Base-by-base conservation (phyloP, 2,329 filamentous ascomycete genomes). In the Decorospora gaudefroyi region DNA sequence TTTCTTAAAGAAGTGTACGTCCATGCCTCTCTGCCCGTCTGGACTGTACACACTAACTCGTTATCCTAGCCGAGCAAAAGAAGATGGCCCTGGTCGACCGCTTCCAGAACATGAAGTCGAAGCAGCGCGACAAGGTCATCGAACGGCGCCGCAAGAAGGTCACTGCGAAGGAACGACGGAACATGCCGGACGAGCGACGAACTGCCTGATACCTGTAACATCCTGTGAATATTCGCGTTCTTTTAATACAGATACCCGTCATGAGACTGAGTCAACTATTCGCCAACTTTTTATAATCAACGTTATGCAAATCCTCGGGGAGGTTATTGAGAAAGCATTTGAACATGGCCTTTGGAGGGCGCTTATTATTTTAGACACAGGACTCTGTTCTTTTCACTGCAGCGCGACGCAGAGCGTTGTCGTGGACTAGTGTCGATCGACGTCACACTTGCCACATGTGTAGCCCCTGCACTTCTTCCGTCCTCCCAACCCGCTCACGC, bases 101-200 rank as follows among this genome's bases (percentile, higher is more conserved):
- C 67, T 96, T 88, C 72, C 81, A 85, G 59, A 81, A 82, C 47
- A 87, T 97, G 86, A 93, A 88, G 72, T 86, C 87, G 67, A 86
- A 85, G 68, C 85, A 96, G 72, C 81, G 90, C 47, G 87, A 95
- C 51, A 87, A 85, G 74, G 84, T 86, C 10, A 88, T 97, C 62
- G 90, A 95, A 78, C 80, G 88, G 67, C 84, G 87, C 74, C 77
- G 90, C 71, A 96, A 96, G 85, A 96, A 96, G 85, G 77, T 89
- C 39, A 83, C 88, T 0, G 78, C 82, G 7, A 92, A 87, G 76
- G 93, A 97, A 78, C 87, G 87, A 76, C 95, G 66, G 62, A 72
- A 71, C 39, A 78, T 78, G 75, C 76, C 76, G 9, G 57, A 61
- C 35, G 69, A 67, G 45, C 66, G 75, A 49, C 64, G 68, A 28